Percentiles rank a stretch among this genome's conserved stretches.
phyloP scores from a whole-genome alignment of 441 rosid species.

The Erodium trifolium region DNA sequence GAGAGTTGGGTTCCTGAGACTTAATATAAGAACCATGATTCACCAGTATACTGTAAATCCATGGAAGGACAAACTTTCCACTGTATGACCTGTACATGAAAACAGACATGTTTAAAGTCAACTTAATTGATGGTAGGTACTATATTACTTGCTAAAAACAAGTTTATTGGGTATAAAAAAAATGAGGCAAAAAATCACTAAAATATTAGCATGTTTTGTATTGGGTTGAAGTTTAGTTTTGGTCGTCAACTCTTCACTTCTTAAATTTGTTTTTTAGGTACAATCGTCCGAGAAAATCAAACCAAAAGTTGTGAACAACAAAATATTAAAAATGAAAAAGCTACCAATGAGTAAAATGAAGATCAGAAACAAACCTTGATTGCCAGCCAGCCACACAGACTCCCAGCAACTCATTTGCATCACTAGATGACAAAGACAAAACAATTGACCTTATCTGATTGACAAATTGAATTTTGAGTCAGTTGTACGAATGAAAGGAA shows the following conservation, averaged over 20 bases:
- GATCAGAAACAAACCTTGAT: conserved; percentile 53
- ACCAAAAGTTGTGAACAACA: neutral
- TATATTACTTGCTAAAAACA: too few relatives aligned
- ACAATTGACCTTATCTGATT: conserved; percentile 62
- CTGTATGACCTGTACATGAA: conserved; percentile 46
- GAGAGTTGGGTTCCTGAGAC: conserved; percentile 39
- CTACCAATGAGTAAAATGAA: neutral
- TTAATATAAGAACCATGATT: conserved; percentile 47
- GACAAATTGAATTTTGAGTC: conserved; percentile 9
- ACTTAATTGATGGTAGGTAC: too few relatives aligned
- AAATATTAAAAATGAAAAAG: neutral
- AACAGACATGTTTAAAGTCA: too few relatives aligned
- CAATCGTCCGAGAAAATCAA: neutral
- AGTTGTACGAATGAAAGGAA: too few relatives aligned
- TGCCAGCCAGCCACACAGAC: conserved; percentile 62
- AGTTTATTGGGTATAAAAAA: too few relatives aligned
- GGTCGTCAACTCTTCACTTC: too few relatives aligned
- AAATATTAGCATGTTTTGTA: conserved; percentile 1
- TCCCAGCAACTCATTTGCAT: conserved; percentile 58
- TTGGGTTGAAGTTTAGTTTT: too few relatives aligned
- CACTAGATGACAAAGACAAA: conserved; percentile 50
- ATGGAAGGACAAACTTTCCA: conserved; percentile 52
- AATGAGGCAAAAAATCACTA: conserved; percentile 5
- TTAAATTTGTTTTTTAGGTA: too few relatives aligned
- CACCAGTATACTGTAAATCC: conserved; percentile 74